A percentile compares a stretch with the other conserved stretches of the same genome.
These are phyloP conservation scores for Cryptomeria japonica DNA, from an alignment of 75 land plant species.

Conservation along the genomic window DNA sequence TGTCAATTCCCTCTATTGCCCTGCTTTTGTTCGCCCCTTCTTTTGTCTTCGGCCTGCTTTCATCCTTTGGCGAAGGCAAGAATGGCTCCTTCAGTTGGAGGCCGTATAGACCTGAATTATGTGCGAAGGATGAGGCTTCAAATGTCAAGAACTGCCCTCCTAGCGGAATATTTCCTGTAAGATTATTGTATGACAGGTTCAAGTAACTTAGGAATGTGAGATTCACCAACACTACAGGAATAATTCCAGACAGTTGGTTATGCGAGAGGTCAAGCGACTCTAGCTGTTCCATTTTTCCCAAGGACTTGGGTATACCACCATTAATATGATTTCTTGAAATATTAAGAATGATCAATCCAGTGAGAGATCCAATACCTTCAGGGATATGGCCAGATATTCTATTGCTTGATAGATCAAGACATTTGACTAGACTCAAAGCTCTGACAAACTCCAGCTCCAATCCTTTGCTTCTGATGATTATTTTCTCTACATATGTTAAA, in stretches of 20 bases:
- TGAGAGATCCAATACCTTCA: constrained; percentile 30
- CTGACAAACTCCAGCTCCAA: constrained; percentile 31
- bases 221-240: constrained; percentile 8
- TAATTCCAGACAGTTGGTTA: constrained; percentile 21
- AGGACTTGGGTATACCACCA: constrained; percentile 16
- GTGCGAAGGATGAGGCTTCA: constrained; percentile 1
- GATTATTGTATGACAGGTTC: constrained; percentile 18
- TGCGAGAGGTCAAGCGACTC: constrained; percentile 16
- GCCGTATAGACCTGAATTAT: constrained; percentile 19
- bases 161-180: constrained; percentile 13
- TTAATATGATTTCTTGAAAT: constrained; percentile 28
- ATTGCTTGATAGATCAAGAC: constrained; percentile 60
- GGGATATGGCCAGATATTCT: constrained; percentile 49
- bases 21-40: no score
- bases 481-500: constrained; percentile 31
- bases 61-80: neutral
- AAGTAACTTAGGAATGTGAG: constrained; percentile 10
- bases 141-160: constrained; percentile 17
- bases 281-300: constrained; percentile 9
- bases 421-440: constrained; percentile 35
- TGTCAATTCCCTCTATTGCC: no score
- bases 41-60: no score
- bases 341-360: constrained; percentile 34
- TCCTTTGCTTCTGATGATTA: constrained; percentile 46
- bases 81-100: constrained; percentile 8